These are phyloP conservation scores for Alternaria sp. DNA, from an alignment of 2,329 filamentous ascomycete genomes.

Conservation along the genomic window DNA sequence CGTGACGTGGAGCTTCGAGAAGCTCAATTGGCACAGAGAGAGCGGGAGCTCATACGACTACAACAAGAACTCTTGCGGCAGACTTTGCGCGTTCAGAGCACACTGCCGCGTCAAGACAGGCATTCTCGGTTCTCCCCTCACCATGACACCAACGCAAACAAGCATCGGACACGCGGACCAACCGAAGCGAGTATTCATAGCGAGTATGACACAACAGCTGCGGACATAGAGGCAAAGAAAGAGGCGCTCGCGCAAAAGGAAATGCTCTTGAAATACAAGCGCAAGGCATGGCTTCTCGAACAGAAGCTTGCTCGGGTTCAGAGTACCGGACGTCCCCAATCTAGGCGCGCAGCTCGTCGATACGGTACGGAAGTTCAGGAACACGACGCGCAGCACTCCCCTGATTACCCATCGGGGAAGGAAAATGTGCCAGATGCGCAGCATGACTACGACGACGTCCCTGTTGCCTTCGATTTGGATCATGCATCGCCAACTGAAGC, in stretches of 20 bases:
- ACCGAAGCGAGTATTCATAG: neutral
- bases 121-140: neutral
- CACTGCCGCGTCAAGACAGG: neutral
- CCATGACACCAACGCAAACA: neutral
- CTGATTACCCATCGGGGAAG: neutral
- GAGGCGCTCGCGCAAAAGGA: conserved; percentile 15
- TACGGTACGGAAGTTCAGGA: neutral
- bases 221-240: conserved; percentile 15
- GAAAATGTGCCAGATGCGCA: neutral
- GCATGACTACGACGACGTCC: neutral
- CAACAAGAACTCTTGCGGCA: conserved; percentile 15
- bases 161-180: neutral
- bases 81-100: conserved; percentile 3
- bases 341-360: neutral
- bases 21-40: conserved; percentile 12
- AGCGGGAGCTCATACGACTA: conserved; percentile 15
- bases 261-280: conserved; percentile 20
- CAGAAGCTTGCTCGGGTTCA: conserved; percentile 13
- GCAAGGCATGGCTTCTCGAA: conserved; percentile 15
- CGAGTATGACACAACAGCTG: neutral
- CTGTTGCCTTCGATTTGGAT: conserved; percentile 5
- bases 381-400: neutral
- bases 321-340: neutral
- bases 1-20: conserved; percentile 14
- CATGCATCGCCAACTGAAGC: conserved; percentile 13